Base-by-base conservation (phyloP, 495 filamentous ascomycete species). In the Lasiosphaeria ovina region DNA sequence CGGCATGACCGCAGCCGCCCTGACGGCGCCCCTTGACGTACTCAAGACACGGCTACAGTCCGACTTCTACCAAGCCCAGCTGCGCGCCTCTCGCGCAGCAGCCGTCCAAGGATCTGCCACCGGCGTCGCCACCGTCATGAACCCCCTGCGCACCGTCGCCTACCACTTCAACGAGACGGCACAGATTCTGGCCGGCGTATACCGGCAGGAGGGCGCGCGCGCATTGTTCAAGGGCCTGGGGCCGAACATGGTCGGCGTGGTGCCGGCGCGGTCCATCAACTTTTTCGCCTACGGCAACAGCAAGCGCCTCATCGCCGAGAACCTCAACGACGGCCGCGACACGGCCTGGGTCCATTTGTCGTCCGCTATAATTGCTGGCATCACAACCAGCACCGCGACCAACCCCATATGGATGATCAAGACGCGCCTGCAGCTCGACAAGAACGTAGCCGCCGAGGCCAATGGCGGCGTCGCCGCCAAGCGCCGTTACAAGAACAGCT, bases 341-440 rank as follows among this genome's bases (percentile, higher is more conserved):
- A 81, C 85, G 12, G 82, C 88, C 0, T 82, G 81, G 70, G 83
- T 93, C 6, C 91, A 95, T 71, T 79, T 93, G 0, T 80, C 81
- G 58, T 85, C 89, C 4, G 92, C 88, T 10, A 85, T 86, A 32
- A 75, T 79, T 35, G 90, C 91, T 1, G 92, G 92, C 35, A 78
- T 96, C 40, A 84, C 86, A 17, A 96, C 92, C 0, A 86, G 87
- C 17, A 94, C 91, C 3, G 90, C 87, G 16, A 96, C 92, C 16
- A 96, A 95, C 73, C 92, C 92, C 3, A 95, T 96, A 60, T 96
- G 92, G 92, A 79, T 96, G 51, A 83, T 96, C 56, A 96, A 96
- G 78, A 96, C 92, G 32, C 82, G 92, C 47, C 65, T 96, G 59
- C 92, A 96, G 77, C 85, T 96, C 8, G 92, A 96, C 69, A 90